Conservation (phyloP, 2,329 filamentous ascomycete genomes). For the Ambrosiella beaveri region DNA sequence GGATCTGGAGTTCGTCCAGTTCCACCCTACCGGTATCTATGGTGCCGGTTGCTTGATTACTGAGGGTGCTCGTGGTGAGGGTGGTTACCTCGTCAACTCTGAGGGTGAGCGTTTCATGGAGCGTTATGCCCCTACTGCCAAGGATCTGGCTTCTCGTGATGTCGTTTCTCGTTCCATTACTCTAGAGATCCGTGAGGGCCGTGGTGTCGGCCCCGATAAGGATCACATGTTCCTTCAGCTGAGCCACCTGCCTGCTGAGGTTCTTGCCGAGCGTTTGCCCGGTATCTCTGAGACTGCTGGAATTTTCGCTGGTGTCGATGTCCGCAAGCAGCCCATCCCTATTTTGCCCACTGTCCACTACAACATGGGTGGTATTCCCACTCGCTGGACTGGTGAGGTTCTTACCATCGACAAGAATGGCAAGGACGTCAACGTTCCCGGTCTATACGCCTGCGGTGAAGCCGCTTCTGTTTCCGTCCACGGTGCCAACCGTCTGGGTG, state of each 20-base stretch:
- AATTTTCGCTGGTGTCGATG: constrained; percentile 94
- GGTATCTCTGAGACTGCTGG: constrained; percentile 97
- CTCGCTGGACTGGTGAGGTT: constrained; percentile 92
- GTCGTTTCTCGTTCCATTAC: constrained; percentile 98
- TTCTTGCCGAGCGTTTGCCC: constrained; percentile 88
- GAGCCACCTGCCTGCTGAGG: constrained; percentile 79
- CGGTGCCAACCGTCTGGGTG: constrained; percentile 91
- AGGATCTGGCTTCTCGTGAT: constrained; percentile 91
- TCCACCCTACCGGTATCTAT: constrained; percentile 98
- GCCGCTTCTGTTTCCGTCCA: constrained; percentile 95
- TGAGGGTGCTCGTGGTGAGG: constrained; percentile 92
- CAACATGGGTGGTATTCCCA: constrained; percentile 99
- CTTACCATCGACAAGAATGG: constrained; percentile 72
- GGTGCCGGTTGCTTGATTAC: constrained; percentile 96
- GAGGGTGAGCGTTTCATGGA: constrained; percentile 99
- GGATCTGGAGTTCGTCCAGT: constrained; percentile 98
- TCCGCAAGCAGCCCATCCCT: constrained; percentile 90
- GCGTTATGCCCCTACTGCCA: constrained; percentile 90
- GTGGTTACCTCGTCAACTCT: constrained; percentile 91
- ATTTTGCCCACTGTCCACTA: constrained; percentile 96
- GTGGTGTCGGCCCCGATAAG: constrained; percentile 91
- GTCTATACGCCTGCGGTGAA: constrained; percentile 92
- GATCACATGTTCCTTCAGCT: constrained; percentile 98
- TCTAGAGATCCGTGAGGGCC: constrained; percentile 90
- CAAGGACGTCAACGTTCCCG: constrained; percentile 83